Conservation (phyloP, 306 rosid species). For the Vachellia pachyceras region DNA sequence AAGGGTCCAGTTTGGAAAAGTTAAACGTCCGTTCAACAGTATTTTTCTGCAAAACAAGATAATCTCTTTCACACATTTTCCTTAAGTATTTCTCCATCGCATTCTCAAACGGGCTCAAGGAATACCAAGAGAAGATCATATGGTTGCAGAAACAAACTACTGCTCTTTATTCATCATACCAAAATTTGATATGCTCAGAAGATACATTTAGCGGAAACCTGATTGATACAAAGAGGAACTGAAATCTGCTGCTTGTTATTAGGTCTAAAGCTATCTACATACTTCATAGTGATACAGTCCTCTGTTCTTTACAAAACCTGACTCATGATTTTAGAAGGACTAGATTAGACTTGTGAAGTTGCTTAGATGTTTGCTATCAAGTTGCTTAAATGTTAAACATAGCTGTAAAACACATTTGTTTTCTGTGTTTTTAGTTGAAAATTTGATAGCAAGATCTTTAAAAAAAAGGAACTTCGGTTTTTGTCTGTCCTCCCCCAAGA, state of each 20-base stretch:
- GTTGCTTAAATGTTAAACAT: too few species aligned
- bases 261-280: not conserved
- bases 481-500: not conserved
- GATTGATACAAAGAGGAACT: not conserved
- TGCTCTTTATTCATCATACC: conserved; percentile 27
- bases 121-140: not conserved
- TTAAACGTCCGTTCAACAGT: too few species aligned
- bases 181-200: conserved; percentile 40
- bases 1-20: too few species aligned
- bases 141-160: not conserved
- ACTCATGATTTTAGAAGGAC: not conserved
- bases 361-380: not conserved
- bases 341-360: not conserved
- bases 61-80: too few species aligned
- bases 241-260: conserved; percentile 27
- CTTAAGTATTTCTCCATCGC: too few species aligned
- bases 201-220: conserved; percentile 26
- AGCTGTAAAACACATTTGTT: not conserved
- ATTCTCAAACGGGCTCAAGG: too few species aligned
- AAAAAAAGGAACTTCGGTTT: not conserved
- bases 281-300: not conserved
- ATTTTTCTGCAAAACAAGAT: too few species aligned
- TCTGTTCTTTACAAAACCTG: not conserved
- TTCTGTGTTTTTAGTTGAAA: not conserved
- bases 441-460: not conserved